phyloP scores from a whole-genome alignment of 306 rosid species.

The Glycine latifolia region DNA sequence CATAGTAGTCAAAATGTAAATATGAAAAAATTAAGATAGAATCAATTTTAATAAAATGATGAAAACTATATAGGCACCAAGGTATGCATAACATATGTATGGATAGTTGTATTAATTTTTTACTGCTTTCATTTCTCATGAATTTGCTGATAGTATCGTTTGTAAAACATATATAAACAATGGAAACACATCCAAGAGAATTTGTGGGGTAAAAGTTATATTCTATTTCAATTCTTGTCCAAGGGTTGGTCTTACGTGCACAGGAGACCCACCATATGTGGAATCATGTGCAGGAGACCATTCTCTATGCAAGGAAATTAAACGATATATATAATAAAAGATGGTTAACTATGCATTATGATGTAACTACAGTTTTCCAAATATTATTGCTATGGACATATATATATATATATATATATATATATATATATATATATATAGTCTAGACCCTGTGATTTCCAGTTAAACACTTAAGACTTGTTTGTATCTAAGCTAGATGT shows the following conservation, averaged over 20 bases:
- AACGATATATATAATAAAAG: not conserved
- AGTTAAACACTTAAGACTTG: conserved; percentile 3
- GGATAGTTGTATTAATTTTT: not conserved
- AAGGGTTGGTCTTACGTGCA: not conserved
- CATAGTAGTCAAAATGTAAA: not conserved
- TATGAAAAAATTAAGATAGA: not conserved
- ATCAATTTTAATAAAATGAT: not conserved
- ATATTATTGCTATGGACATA: not conserved
- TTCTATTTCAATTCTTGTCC: not conserved
- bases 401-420: not conserved
- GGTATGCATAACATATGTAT: not conserved
- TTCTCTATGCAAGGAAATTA: not conserved
- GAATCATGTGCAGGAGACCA: conserved; percentile 5
- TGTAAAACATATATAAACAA: not conserved
- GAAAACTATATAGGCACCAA: not conserved
- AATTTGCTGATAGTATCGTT: not conserved
- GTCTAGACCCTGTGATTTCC: conserved; percentile 6
- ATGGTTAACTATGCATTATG: not conserved
- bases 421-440: not conserved
- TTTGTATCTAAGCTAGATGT: conserved; percentile 2
- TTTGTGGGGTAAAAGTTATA: not conserved
- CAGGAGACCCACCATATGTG: not conserved
- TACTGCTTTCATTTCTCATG: conserved; percentile 11
- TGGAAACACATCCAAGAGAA: not conserved
- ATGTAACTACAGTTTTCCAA: not conserved